phyloP scores from a whole-genome alignment of 2,329 filamentous ascomycete genomes.

The Aspergillus sp. region DNA sequence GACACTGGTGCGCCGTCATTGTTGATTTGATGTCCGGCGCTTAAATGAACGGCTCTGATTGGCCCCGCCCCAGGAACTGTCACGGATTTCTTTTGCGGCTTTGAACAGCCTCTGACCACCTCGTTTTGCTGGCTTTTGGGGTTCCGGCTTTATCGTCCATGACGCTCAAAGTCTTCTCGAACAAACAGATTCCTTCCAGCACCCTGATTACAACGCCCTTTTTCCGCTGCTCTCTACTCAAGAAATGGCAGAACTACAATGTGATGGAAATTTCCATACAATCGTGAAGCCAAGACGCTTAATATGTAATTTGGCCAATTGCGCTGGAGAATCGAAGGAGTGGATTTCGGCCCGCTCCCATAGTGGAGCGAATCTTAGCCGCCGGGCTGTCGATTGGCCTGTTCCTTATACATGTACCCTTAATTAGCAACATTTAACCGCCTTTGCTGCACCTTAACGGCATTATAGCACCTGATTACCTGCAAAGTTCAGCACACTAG shows the following conservation, averaged over 20 bases:
- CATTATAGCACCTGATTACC: neutral
- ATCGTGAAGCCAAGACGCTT: constrained; percentile 1
- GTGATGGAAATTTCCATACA: neutral
- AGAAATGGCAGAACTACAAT: neutral
- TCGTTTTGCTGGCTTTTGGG: too few relatives aligned
- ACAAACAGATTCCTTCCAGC: too few relatives aligned
- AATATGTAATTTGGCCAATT: neutral
- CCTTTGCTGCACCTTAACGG: constrained; percentile 6
- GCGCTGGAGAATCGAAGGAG: neutral
- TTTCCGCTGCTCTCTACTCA: neutral
- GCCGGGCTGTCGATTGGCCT: constrained; percentile 2
- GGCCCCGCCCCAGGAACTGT: neutral
- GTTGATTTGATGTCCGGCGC: neutral
- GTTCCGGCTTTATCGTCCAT: too few relatives aligned
- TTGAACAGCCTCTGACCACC: too few relatives aligned
- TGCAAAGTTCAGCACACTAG: neutral
- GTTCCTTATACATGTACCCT: neutral
- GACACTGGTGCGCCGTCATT: constrained; percentile 4
- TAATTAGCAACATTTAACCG: constrained; percentile 19
- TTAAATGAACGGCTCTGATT: constrained; percentile 6
- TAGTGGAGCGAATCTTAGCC: constrained; percentile 5
- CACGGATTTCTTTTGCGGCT: neutral
- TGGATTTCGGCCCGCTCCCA: constrained; percentile 13
- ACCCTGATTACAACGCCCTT: too few relatives aligned
- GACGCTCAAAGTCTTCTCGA: too few relatives aligned